Evolutionary conservation across 1,284 basidiomycete genomes (phyloP).

Genomic region (Malassezia sympodialis): DNA sequence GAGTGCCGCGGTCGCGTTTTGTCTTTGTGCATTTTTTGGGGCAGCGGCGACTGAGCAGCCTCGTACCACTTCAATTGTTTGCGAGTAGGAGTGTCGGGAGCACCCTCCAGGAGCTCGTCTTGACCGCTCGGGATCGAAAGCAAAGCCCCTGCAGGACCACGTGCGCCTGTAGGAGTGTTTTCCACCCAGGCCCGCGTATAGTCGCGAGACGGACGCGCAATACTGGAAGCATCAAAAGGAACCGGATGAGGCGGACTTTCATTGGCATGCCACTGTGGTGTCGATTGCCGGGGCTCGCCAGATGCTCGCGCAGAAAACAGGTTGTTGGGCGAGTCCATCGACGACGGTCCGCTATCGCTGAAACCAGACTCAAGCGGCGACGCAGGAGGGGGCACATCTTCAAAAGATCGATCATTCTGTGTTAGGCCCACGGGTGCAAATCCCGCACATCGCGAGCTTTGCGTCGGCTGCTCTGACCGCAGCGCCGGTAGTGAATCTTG

Average conservation of each 20-base stretch:
- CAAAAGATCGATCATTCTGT: not conserved
- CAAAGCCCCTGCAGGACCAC: not conserved
- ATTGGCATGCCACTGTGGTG: not conserved
- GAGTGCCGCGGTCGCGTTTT: constrained; percentile 14
- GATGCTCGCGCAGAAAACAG: not conserved
- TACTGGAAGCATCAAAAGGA: not conserved
- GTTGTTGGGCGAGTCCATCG: constrained; percentile 18
- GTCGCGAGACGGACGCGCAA: not conserved
- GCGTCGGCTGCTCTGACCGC: constrained; percentile 2
- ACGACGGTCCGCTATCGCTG: not conserved
- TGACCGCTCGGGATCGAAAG: not conserved
- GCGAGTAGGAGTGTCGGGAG: constrained; percentile 11
- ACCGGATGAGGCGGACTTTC: not conserved
- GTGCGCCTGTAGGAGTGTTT: not conserved
- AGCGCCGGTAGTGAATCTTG: not conserved
- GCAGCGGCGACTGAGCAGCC: constrained; percentile 31
- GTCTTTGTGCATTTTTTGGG: constrained; percentile 17
- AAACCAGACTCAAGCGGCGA: not conserved
- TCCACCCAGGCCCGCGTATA: not conserved
- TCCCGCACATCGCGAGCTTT: not conserved
- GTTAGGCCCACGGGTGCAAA: not conserved
- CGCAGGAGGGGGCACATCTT: not conserved
- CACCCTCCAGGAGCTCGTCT: not conserved
- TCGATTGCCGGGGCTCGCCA: not conserved
- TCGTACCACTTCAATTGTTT: constrained; percentile 42